Conservation (phyloP, 2,329 filamentous ascomycete genomes). For the Thermomyces lanuginosus region DNA sequence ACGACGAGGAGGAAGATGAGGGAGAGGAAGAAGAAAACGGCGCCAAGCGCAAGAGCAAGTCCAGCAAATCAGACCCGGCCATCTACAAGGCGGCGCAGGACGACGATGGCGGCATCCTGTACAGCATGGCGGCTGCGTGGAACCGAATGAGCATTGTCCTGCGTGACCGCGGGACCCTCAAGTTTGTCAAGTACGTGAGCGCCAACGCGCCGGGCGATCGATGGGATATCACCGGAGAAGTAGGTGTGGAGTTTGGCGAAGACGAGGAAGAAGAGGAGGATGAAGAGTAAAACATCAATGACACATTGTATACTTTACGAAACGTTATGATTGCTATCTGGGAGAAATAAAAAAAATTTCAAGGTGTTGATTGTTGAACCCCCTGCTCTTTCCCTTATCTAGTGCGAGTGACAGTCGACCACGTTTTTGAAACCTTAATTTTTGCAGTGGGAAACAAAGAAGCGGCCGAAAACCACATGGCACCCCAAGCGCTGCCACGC, state of each 20-base stretch:
- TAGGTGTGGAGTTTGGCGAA: conserved; percentile 49
- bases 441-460: too few species aligned
- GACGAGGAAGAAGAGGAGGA: conserved; percentile 22
- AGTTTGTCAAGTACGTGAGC: conserved; percentile 95
- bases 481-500: too few species aligned
- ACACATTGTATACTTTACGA: too few species aligned
- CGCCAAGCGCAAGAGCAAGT: conserved; percentile 15
- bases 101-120: conserved; percentile 61
- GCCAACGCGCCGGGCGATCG: conserved; percentile 67
- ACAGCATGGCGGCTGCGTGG: conserved; percentile 58
- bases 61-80: conserved; percentile 49
- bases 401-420: too few species aligned
- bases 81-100: conserved; percentile 59
- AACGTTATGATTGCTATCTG: too few species aligned
- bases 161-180: conserved; percentile 67
- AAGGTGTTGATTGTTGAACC: too few species aligned
- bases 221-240: conserved; percentile 74
- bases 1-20: conserved; percentile 38
- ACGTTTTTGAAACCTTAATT: too few species aligned
- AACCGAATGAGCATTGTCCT: conserved; percentile 85
- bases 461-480: too few species aligned
- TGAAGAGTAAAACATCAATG: neutral
- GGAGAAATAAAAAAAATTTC: too few species aligned
- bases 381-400: too few species aligned
- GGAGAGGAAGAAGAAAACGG: conserved; percentile 19